Evolutionary conservation across 345 rosid species (phyloP), one percentile per base, ranked within the genome.

Genomic region (Populus davidiana): DNA sequence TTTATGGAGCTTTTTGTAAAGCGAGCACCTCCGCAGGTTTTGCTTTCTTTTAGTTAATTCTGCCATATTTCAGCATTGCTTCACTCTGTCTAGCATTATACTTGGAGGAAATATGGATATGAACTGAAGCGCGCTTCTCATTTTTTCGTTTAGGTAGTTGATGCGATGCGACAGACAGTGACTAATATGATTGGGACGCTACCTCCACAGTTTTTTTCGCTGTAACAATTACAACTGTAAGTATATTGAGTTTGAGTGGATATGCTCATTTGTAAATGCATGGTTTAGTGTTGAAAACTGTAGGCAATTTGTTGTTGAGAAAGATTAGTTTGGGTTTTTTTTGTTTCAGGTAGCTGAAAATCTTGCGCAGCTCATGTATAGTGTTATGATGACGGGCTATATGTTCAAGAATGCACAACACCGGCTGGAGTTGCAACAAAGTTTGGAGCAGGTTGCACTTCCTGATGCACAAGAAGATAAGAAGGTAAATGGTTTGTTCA

Each of bases 311-410:
- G 61, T 71, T 61, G 8, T 72, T 56, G 35, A 59, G 68, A 71
- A 72, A 13, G 64, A 67, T 66, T 62, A 35, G 36, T 39, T 67
- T 61, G 69, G n/a, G 67, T 59, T 73, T 31, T 31, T 70, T 77
- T 65, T 75, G 77, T 82, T 82, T 79, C 88, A 92, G 99, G 98
- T 96, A 72, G 98, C 98, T 74, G 99, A 96, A 81, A 93, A 93
- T 85, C 98, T 96, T 79, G 97, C 99, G 8, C 98, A 96, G 87
- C 89, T 96, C 44, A 93, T 96, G 99, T 92, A 92, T 80, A 92
- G 98, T 18, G 90, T 96, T 25, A 80, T 96, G 92, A 92, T 93
- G 97, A 96, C 98, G 74, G 99, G 99, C 54, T 96, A 96, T 81
- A 93, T 96, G 99, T 93, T 96, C 75, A 87, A 87, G 88, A 96